Evolutionary conservation across 352 stramenopile genomes (phyloP).

Genomic region (Pythium vanterpoolii): DNA sequence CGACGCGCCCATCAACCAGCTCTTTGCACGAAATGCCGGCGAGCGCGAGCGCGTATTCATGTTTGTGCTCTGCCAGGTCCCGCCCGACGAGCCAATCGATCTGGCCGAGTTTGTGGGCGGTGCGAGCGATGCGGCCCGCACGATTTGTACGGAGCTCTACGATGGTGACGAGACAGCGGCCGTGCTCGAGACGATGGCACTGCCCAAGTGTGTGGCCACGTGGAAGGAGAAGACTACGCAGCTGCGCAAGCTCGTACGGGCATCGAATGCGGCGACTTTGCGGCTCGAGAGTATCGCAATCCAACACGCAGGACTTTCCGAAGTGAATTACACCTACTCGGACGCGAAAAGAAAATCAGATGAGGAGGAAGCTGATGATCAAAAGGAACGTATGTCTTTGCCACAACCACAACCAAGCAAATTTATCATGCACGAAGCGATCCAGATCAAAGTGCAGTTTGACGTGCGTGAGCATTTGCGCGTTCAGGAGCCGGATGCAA

Average conservation of each 20-base stretch:
- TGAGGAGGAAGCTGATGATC: conserved; percentile 21
- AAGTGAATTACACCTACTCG: conserved; percentile 36
- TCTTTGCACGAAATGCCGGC: conserved; percentile 26
- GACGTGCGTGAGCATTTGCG: conserved; percentile 31
- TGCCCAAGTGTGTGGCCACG: conserved; percentile 23
- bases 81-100: conserved; percentile 39
- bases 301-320: conserved; percentile 21
- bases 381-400: conserved; percentile 3
- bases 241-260: conserved; percentile 19
- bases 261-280: conserved; percentile 20
- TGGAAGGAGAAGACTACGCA: conserved; percentile 27
- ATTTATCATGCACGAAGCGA: conserved; percentile 39
- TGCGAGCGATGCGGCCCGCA: conserved; percentile 28
- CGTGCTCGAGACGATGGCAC: conserved; percentile 22
- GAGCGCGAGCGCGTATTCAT: conserved; percentile 43
- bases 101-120: conserved; percentile 36
- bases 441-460: conserved; percentile 39
- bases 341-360: conserved; percentile 23
- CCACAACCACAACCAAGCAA: conserved; percentile 6
- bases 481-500: conserved; percentile 6
- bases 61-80: conserved; percentile 40
- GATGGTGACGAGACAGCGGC: neutral
- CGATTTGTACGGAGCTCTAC: conserved; percentile 29
- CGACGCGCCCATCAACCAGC: conserved; percentile 24
- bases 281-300: conserved; percentile 32